phyloP scores from a whole-genome alignment of 257 asterid species.

The Petunia secreta region DNA sequence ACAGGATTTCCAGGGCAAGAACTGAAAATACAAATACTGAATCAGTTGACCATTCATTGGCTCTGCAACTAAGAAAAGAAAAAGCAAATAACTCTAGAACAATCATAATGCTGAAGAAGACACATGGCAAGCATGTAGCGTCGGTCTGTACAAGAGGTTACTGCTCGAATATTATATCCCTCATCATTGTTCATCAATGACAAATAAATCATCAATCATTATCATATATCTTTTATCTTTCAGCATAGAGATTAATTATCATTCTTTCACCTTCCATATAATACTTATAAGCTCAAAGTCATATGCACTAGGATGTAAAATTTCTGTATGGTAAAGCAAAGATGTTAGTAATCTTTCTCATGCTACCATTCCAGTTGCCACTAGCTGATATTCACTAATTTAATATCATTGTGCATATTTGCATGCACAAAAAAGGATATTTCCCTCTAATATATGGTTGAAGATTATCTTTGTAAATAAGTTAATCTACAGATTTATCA shows the following conservation, averaged over 20 bases:
- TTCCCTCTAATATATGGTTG: not conserved
- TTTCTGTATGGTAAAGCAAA: not conserved
- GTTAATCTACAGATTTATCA: not conserved
- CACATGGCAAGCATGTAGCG: not conserved
- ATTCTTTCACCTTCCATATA: not conserved
- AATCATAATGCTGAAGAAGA: not conserved
- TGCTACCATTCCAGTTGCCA: not conserved
- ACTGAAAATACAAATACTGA: not conserved
- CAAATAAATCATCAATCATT: conserved; percentile 2
- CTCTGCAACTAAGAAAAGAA: not conserved
- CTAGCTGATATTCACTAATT: conserved; percentile 17
- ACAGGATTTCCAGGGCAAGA: not conserved
- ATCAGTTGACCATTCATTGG: conserved; percentile 1
- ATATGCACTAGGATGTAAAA: not conserved
- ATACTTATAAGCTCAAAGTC: not conserved
- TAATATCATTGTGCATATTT: not conserved
- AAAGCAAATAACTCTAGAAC: conserved; percentile 4
- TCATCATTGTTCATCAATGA: conserved; percentile 5
- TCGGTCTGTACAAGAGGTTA: not conserved
- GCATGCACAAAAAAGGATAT: conserved; percentile 1
- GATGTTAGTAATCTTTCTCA: conserved; percentile 9
- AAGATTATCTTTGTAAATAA: not conserved
- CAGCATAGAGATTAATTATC: not conserved
- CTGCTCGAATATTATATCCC: not conserved
- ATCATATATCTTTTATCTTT: not conserved